Conservation (phyloP, 2,329 filamentous ascomycete species). For the Didymella exigua region DNA sequence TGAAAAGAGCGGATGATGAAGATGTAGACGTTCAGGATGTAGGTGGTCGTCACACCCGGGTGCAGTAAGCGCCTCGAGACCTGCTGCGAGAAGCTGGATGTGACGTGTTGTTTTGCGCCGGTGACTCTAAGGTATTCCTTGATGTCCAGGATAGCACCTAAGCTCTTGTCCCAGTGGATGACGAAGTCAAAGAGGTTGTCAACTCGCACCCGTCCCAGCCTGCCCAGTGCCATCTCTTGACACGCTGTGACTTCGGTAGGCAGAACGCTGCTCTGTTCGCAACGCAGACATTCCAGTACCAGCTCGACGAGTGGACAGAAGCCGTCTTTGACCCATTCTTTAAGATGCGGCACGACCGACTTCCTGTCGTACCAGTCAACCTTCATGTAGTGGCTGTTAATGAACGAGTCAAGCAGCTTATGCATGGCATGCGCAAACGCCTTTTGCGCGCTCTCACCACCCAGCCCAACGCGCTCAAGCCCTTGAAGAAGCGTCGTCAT, state of each 20-base stretch:
- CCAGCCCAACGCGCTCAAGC: slow-evolving; percentile 69
- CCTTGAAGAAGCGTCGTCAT: slow-evolving; percentile 64
- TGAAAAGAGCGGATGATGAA: slow-evolving; percentile 79
- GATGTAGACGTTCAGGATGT: slow-evolving; percentile 79
- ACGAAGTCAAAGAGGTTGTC: slow-evolving; percentile 80
- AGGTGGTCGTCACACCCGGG: slow-evolving; percentile 74
- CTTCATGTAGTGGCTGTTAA: slow-evolving; percentile 64
- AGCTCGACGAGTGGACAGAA: slow-evolving; percentile 69
- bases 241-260: slow-evolving; percentile 65
- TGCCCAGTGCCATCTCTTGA: slow-evolving; percentile 71
- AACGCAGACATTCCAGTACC: slow-evolving; percentile 56
- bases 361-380: slow-evolving; percentile 64
- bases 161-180: slow-evolving; percentile 73
- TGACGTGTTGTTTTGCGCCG: slow-evolving; percentile 71
- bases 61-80: slow-evolving; percentile 72
- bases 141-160: slow-evolving; percentile 75
- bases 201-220: slow-evolving; percentile 71
- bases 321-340: slow-evolving; percentile 70
- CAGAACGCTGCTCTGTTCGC: slow-evolving; percentile 34
- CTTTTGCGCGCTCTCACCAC: slow-evolving; percentile 71
- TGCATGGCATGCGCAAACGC: slow-evolving; percentile 75
- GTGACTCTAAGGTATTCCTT: slow-evolving; percentile 71
- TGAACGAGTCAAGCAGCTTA: slow-evolving; percentile 66
- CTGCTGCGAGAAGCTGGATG: slow-evolving; percentile 69
- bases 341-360: slow-evolving; percentile 64